phyloP scores from a whole-genome alignment of 2,329 filamentous ascomycete species.

The Sclerotinia nivalis region DNA sequence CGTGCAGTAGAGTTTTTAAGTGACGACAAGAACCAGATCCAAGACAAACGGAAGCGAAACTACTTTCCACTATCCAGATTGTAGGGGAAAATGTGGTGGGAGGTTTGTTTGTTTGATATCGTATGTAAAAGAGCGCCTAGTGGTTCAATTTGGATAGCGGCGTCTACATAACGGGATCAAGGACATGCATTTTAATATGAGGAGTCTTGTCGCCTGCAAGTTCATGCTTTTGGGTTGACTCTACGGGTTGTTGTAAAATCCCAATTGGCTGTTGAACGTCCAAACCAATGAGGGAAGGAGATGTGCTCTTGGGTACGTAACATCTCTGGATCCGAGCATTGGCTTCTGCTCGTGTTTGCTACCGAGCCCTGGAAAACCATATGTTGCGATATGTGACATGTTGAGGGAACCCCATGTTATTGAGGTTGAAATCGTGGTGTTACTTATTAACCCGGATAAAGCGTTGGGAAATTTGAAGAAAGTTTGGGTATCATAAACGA shows the following conservation, averaged over 20 bases:
- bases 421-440: background rate
- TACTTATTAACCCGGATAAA: background rate
- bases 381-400: background rate
- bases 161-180: background rate
- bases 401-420: background rate
- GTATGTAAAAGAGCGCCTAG: background rate
- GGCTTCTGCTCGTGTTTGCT: background rate
- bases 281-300: background rate
- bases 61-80: background rate
- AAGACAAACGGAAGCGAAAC: background rate
- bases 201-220: background rate
- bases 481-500: too few species aligned
- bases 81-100: background rate
- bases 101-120: background rate
- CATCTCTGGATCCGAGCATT: background rate
- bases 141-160: background rate
- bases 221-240: background rate
- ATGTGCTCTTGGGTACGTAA: background rate
- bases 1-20: too few species aligned
- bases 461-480: background rate
- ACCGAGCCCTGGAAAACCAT: background rate
- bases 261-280: background rate
- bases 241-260: background rate
- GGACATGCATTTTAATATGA: background rate
- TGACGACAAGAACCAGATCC: background rate